A percentile compares a stretch with the other conserved stretches of the same genome.
These are phyloP conservation scores for Amaranthus cruentus DNA, from an alignment of 148 eudicot species.

Conservation along the genomic window DNA sequence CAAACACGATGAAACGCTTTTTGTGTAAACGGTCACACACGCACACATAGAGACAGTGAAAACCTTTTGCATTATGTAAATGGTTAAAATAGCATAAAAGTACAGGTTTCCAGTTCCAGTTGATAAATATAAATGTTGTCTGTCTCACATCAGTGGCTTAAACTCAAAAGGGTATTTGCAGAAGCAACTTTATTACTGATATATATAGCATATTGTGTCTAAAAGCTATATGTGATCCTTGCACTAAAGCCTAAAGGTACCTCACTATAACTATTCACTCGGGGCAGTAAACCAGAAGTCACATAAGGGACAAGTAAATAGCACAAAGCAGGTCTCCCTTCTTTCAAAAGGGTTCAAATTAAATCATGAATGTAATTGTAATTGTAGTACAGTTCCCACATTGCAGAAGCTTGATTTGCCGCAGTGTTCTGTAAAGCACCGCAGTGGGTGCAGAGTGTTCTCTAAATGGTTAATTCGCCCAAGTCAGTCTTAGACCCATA, in stretches of 20 bases:
- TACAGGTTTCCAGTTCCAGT: not conserved
- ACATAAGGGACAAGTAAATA: not conserved
- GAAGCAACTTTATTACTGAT: not conserved
- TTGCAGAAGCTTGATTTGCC: not conserved
- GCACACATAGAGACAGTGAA: too few relatives aligned
- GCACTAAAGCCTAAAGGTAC: not conserved
- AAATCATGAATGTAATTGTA: too few relatives aligned
- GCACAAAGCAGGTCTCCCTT: not conserved
- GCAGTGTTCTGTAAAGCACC: not conserved
- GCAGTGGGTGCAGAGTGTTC: not conserved
- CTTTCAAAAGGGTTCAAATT: too few relatives aligned
- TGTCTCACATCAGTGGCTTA: not conserved
- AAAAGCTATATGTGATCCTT: not conserved
- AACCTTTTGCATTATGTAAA: too few relatives aligned
- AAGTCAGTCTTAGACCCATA: not conserved
- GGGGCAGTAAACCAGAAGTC: not conserved
- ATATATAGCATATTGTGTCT: not conserved
- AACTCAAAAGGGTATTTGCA: not conserved
- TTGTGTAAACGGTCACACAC: too few relatives aligned
- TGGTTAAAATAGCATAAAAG: not conserved
- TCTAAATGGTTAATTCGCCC: not conserved
- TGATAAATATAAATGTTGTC: not conserved
- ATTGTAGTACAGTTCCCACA: not conserved
- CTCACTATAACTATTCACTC: not conserved
- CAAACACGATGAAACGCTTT: not conserved